Conservation (phyloP, 192 early-diverging fungal genomes). For the Polychytrium aggregatum region DNA sequence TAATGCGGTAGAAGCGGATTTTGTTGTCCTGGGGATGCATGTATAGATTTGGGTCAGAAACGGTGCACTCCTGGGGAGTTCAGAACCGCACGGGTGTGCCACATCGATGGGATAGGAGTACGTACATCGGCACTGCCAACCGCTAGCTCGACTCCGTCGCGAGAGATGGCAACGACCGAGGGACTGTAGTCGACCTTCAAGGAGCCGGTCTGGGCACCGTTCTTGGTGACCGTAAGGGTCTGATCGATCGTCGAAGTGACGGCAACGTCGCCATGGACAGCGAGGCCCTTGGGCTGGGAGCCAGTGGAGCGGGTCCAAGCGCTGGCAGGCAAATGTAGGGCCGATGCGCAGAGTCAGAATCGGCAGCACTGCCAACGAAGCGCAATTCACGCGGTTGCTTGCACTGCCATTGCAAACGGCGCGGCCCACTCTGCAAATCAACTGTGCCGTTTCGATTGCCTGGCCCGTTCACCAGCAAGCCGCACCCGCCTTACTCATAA, state of each 20-base stretch:
- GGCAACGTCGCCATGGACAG: slow-evolving; percentile 29
- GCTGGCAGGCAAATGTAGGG: too few relatives aligned
- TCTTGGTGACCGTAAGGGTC: slow-evolving; percentile 37
- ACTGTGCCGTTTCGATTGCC: too few relatives aligned
- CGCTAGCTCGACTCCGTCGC: slow-evolving; percentile 36
- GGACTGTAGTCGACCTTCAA: slow-evolving; percentile 33
- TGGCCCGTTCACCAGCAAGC: too few relatives aligned
- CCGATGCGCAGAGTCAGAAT: too few relatives aligned
- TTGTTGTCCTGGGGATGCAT: slow-evolving; percentile 43
- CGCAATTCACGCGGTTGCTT: too few relatives aligned
- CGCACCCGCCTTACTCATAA: too few relatives aligned
- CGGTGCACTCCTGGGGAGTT: too few relatives aligned
- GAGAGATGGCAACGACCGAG: slow-evolving; percentile 40
- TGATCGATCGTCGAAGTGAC: slow-evolving; percentile 42
- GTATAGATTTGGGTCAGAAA: not conserved
- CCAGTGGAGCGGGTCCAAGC: slow-evolving; percentile 21
- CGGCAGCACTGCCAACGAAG: too few relatives aligned
- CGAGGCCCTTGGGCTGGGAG: slow-evolving; percentile 42
- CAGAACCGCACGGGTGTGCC: too few relatives aligned
- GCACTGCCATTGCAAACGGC: too few relatives aligned
- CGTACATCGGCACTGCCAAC: slow-evolving; percentile 57
- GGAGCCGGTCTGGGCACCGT: slow-evolving; percentile 24
- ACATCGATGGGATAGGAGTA: not conserved
- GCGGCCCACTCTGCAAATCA: too few relatives aligned
- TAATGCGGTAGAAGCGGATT: slow-evolving; percentile 52